Percentiles rank a stretch among this genome's conserved stretches.
Conservation (phyloP, 306 rosid genomes). For the Senna siamea region DNA sequence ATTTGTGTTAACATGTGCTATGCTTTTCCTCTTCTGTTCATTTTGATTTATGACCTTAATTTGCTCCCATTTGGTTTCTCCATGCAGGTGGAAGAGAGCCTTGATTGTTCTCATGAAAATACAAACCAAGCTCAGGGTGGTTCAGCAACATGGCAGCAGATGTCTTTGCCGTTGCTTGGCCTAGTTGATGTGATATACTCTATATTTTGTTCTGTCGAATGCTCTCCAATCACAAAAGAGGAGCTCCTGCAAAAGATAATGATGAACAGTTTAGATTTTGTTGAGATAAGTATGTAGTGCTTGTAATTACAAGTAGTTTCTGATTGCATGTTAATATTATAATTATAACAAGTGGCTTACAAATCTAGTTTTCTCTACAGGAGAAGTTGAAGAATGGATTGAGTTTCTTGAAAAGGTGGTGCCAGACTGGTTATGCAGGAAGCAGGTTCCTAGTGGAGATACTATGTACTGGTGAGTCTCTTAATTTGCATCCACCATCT, state of each 20-base stretch:
- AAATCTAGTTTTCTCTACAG: constrained; percentile 44
- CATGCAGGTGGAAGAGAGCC: constrained; percentile 46
- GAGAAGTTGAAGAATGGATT: constrained; percentile 66
- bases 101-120: constrained; percentile 34
- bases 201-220: constrained; percentile 55
- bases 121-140: constrained; percentile 36
- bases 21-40: background rate
- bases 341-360: constrained; percentile 31
- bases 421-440: constrained; percentile 68
- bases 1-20: background rate
- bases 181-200: constrained; percentile 58
- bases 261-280: constrained; percentile 55
- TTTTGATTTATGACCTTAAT: background rate
- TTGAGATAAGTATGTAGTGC: constrained; percentile 57
- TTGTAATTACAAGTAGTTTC: constrained; percentile 18
- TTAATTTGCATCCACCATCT: background rate
- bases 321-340: constrained; percentile 14
- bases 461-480: constrained; percentile 55
- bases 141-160: constrained; percentile 19
- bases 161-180: constrained; percentile 46
- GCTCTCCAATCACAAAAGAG: constrained; percentile 66
- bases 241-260: constrained; percentile 77
- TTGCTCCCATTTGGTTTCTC: constrained; percentile 28
- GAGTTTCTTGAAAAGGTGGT: constrained; percentile 56
- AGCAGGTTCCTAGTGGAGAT: constrained; percentile 54